phyloP scores from a whole-genome alignment of 2,329 filamentous ascomycete species.

The Beauveria medogensis region DNA sequence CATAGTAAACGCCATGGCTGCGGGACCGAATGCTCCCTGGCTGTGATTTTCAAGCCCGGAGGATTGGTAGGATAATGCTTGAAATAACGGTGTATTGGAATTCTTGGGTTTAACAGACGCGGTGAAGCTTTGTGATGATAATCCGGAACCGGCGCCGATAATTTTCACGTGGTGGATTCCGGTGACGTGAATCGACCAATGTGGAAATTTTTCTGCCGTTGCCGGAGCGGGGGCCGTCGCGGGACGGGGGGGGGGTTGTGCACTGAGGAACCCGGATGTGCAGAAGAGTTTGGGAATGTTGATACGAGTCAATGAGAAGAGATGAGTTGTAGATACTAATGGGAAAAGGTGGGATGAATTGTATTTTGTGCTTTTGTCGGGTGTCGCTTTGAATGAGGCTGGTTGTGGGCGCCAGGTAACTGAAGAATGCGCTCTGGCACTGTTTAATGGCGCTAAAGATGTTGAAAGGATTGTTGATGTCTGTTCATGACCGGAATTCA shows the following conservation, averaged over 20 bases:
- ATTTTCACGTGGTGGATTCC: constrained; percentile 3
- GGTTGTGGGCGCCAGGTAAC: no score
- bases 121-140: background rate
- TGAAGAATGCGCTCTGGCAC: no score
- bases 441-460: no score
- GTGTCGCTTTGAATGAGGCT: no score
- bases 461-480: no score
- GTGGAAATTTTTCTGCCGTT: background rate
- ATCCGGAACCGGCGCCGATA: background rate
- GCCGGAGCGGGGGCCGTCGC: constrained; percentile 1
- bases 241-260: background rate
- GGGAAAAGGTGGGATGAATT: background rate
- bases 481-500: no score
- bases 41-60: no score
- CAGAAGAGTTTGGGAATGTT: background rate
- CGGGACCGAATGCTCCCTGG: no score
- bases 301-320: background rate
- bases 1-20: constrained; percentile 85
- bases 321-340: background rate
- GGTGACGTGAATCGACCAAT: constrained; percentile 9
- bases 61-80: no score
- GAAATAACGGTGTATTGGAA: background rate
- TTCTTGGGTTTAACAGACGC: background rate
- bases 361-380: no score
- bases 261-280: background rate